Conservation (phyloP, 345 rosid genomes). For the Sisymbrium altissimum region DNA sequence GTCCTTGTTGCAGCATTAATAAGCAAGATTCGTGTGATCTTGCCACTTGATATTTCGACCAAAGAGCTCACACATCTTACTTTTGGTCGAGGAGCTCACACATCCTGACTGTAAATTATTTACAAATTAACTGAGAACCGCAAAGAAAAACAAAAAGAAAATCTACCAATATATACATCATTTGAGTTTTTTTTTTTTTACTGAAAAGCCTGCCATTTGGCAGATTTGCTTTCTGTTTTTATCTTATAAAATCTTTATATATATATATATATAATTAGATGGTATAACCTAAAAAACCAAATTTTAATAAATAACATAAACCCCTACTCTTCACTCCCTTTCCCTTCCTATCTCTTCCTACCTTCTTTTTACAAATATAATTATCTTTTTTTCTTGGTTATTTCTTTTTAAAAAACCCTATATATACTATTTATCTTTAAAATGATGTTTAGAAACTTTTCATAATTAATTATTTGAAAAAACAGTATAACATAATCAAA, state of each 20-base stretch:
- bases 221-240: background rate
- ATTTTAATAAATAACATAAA: too few relatives aligned
- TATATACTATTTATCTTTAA: too few relatives aligned
- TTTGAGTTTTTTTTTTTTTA: background rate
- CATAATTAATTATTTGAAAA: too few relatives aligned
- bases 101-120: background rate
- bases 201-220: background rate
- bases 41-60: constrained; percentile 5
- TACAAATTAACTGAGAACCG: background rate
- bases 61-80: background rate
- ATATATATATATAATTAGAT: background rate
- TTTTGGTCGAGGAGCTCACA: constrained; percentile 8
- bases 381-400: too few relatives aligned
- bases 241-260: background rate
- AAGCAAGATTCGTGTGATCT: constrained; percentile 17
- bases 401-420: too few relatives aligned
- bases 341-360: too few relatives aligned
- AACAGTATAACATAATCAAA: too few relatives aligned
- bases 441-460: too few relatives aligned
- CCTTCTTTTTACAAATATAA: too few relatives aligned
- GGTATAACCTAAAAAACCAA: too few relatives aligned
- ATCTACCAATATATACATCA: background rate
- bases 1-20: constrained; percentile 13
- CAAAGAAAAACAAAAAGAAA: background rate
- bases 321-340: too few relatives aligned